Evolutionary conservation across 225 moss, liverwort and hornwort species (phyloP).

Genomic region (Lunularia cruciata): DNA sequence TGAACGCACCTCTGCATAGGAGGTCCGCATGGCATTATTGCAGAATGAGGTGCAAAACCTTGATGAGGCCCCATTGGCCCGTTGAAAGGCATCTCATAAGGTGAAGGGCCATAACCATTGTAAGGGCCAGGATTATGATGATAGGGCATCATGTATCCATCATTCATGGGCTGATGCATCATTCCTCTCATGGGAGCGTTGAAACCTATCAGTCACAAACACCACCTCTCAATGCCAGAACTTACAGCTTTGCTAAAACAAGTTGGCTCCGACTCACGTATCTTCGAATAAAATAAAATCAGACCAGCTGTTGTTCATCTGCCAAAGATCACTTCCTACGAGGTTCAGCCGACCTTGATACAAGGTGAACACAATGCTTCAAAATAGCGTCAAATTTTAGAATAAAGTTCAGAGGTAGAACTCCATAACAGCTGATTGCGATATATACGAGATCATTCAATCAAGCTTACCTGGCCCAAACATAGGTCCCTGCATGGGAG

Average conservation of each 20-base stretch:
- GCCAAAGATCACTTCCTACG: too few species aligned
- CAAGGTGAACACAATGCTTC: not conserved
- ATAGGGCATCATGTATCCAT: slow-evolving; percentile 49
- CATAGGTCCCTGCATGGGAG: slow-evolving; percentile 51
- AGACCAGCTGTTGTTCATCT: too few species aligned
- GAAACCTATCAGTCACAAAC: slow-evolving; percentile 26
- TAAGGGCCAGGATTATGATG: slow-evolving; percentile 42
- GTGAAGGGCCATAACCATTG: slow-evolving; percentile 34
- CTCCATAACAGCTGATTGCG: too few species aligned
- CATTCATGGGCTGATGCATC: slow-evolving; percentile 48
- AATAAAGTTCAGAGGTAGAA: too few species aligned
- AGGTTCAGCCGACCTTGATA: too few species aligned
- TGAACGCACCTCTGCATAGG: slow-evolving; percentile 38
- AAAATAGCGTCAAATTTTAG: too few species aligned
- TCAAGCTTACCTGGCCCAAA: slow-evolving; percentile 47
- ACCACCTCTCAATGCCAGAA: not conserved
- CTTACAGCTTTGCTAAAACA: not conserved
- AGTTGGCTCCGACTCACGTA: too few species aligned
- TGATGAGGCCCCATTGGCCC: slow-evolving; percentile 46
- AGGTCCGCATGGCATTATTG: slow-evolving; percentile 45
- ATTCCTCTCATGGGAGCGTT: slow-evolving; percentile 47
- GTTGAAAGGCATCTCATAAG: slow-evolving; percentile 42
- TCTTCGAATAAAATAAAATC: too few species aligned
- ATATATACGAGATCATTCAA: too few species aligned
- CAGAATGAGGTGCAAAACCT: slow-evolving; percentile 27